Base-by-base conservation (phyloP, 1,284 basidiomycete species). In the Apiotrichum montevideense region DNA sequence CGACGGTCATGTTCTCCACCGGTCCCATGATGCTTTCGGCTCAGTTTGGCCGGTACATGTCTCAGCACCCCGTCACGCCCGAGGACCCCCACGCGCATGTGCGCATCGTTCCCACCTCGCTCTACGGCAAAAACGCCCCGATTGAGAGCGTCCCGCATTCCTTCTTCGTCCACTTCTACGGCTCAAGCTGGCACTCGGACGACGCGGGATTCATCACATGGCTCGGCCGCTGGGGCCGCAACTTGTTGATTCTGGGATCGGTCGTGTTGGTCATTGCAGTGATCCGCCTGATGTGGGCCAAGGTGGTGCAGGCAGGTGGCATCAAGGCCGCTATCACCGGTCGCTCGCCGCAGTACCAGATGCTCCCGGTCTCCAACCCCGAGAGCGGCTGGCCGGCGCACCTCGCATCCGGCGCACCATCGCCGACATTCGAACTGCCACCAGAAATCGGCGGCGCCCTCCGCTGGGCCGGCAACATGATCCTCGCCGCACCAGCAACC, bases 1-100 rank as follows among this genome's bases (percentile, higher is more conserved):
- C 96, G 35, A 98, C 95, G 39, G 95, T 98, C 79, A 98, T 98
- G 95, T 98, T 98, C 79, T 92, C 91, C 50, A 98, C 96, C 0
- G 95, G 95, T 1, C 86, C 91, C 73, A 91, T 94, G 90, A 90
- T 93, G 79, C 77, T 97, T 32, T 90, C 90, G 3, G 84, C 88
- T 21, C 85, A 95, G 75, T 89, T 92, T 75, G 85, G 88, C 55
- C 80, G 90, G 58, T 92, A 87, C 78, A 83, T 86, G 35, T 80
- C 88, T 37, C 82, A 86, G 15, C 86, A 90, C 61, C 85, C 86
- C 15, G 54, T 73, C 33, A 83, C 83, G n/a, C 71, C 76, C 2
- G 75, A 77, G 8, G 68, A 77, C 29, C 83, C 84, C 10, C 80
- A 83, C 4, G 81, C 82, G 46, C 86, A 87, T 54, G 81, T 97